Evolutionary conservation across 1,139 yeast species (phyloP), one percentile per base, ranked within the genome.

Genomic region (Kurtzmaniella quercitrusa): DNA sequence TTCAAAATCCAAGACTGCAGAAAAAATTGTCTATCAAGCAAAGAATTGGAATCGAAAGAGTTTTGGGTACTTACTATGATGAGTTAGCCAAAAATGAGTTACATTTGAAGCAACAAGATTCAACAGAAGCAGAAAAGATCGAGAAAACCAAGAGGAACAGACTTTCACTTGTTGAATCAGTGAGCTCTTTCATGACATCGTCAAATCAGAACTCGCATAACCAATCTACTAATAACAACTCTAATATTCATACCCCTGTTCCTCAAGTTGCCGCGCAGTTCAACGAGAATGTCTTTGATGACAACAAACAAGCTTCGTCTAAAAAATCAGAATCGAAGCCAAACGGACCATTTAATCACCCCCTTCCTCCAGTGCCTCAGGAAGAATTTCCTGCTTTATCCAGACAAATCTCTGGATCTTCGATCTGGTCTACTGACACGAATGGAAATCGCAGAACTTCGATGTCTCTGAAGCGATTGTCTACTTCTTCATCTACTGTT

Each of bases 351-450:
- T 34, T 30, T 21, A 32, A 38, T 28, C 45, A 39, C 35, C 47
- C 43, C 19, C 45, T 14, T 42, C 39, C 45, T 22, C 42, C 38
- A 35, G 32, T 22, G 5, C 39, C 42, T 22, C 38, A 40, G 11
- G 32, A 23, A 15, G 54, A 50, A 22, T 34, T 47, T 18, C 53
- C 52, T 6, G 30, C 41, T 14, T 55, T 70, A 22, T 50, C 66
- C 1, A 59, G 68, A 44, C 73, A 66, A 48, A 44, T 51, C 3
- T 62, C 74, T 15, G 57, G 56, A 44, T 54, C 63, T 1, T 69
- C 76, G 1, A 61, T 63, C 37, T 70, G 75, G 75, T 66, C 74
- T 12, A 53, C 65, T 30, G 75, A 69, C 44, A 56, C 64, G 46
- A 53, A 49, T 11, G 51, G 51, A 38, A 54, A 53, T 41, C 57